Percentiles rank a stretch among this genome's conserved stretches.
These are phyloP conservation scores for Lachnellula suecica DNA, from an alignment of 2,329 filamentous ascomycete species.

Conservation along the genomic window DNA sequence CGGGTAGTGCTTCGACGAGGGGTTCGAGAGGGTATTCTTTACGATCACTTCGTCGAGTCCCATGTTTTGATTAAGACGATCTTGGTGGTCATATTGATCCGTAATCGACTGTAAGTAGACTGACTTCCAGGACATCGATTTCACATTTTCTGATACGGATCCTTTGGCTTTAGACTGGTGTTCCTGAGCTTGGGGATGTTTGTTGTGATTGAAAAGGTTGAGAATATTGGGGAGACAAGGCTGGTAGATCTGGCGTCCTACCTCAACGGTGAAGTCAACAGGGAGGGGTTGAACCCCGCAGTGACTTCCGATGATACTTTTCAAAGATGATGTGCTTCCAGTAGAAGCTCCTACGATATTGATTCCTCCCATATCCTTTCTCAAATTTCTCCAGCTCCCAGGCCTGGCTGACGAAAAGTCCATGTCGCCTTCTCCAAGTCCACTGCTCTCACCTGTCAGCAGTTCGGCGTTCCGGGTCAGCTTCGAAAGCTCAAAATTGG, in stretches of 20 bases:
- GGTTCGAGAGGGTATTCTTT: conserved; percentile 30
- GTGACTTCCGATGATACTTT: conserved; percentile 38
- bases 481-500: conserved; percentile 29
- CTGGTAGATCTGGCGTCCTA: conserved; percentile 37
- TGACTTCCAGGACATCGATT: conserved; percentile 29
- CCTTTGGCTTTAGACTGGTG: too few species aligned
- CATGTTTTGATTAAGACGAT: conserved; percentile 35
- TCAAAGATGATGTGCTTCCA: conserved; percentile 38
- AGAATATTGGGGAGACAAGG: conserved; percentile 40
- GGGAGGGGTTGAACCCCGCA: conserved; percentile 40
- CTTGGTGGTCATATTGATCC: conserved; percentile 38
- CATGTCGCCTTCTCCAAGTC: conserved; percentile 24
- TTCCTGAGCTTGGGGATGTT: conserved; percentile 4
- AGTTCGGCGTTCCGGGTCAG: conserved; percentile 35
- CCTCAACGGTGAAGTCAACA: conserved; percentile 40
- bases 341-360: conserved; percentile 39
- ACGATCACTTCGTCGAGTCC: conserved; percentile 35
- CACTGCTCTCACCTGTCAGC: conserved; percentile 37
- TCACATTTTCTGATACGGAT: neutral
- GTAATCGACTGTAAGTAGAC: conserved; percentile 40
- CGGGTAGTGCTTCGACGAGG: conserved; percentile 29
- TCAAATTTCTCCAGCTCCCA: conserved; percentile 22
- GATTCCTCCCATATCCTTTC: conserved; percentile 33
- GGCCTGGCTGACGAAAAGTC: conserved; percentile 1
- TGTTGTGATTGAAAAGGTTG: conserved; percentile 35